Conservation (phyloP, 768 basidiomycete species). For the Suillus luteus region DNA sequence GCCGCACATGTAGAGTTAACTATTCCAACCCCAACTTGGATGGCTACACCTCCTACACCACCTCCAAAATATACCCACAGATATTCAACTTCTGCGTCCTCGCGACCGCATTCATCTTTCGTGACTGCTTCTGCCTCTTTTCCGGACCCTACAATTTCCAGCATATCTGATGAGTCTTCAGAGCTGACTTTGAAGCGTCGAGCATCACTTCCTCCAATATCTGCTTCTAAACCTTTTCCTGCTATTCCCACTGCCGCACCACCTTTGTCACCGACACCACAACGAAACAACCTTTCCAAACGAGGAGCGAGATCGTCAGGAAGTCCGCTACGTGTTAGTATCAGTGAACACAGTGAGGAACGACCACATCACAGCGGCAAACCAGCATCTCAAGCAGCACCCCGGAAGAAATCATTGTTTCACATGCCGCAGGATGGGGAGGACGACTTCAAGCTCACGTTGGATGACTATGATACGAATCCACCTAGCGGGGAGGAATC, state of each 20-base stretch:
- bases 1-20: conserved; percentile 22
- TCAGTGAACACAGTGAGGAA: neutral
- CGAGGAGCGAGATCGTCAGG: neutral
- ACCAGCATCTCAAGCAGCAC: neutral
- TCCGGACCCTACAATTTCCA: conserved; percentile 28
- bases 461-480: neutral
- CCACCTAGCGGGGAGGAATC: neutral
- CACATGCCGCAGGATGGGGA: conserved; percentile 22
- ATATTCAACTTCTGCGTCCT: conserved; percentile 34
- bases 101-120: conserved; percentile 45
- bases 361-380: neutral
- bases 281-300: neutral
- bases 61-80: conserved; percentile 43
- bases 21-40: conserved; percentile 51
- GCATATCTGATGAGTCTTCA: conserved; percentile 17
- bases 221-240: conserved; percentile 19
- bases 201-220: conserved; percentile 44
- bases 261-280: conserved; percentile 4
- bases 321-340: conserved; percentile 4
- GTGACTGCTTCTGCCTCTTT: conserved; percentile 43
- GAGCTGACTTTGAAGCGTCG: conserved; percentile 32
- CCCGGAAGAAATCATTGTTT: conserved; percentile 16
- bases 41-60: conserved; percentile 60
- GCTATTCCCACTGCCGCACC: conserved; percentile 8
- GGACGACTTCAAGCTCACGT: conserved; percentile 12